These are phyloP conservation scores for Fusarium compactum DNA, from an alignment of 2,329 filamentous ascomycete species.

Conservation along the genomic window DNA sequence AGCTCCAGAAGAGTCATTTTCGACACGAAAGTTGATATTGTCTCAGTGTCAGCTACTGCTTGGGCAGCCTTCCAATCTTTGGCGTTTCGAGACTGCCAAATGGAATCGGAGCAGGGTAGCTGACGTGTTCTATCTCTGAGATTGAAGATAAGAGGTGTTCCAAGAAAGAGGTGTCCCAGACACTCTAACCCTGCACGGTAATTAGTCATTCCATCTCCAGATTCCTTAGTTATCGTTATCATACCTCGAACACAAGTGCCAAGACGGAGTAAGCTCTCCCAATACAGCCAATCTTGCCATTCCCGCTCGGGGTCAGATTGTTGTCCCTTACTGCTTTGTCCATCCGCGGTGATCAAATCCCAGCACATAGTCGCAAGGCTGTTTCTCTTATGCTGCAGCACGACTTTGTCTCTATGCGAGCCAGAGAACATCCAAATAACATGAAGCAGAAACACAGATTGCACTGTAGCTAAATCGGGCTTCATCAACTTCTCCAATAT, in stretches of 20 bases:
- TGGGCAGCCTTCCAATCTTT: neutral
- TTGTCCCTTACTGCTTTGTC: accelerated
- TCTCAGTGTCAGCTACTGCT: no score
- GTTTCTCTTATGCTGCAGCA: neutral
- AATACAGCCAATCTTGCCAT: accelerated
- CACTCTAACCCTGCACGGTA: neutral
- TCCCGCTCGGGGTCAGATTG: accelerated
- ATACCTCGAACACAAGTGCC: neutral
- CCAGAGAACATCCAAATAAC: neutral
- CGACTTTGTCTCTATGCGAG: neutral
- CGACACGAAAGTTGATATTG: accelerated
- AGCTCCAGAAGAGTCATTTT: neutral
- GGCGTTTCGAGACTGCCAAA: neutral
- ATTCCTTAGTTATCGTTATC: no score
- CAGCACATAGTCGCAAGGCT: neutral
- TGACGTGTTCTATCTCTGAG: neutral
- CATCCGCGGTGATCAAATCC: neutral
- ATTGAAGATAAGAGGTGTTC: accelerated
- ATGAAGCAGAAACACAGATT: neutral
- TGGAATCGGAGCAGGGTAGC: neutral
- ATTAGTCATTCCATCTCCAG: no score
- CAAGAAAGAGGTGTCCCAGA: neutral
- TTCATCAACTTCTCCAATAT: neutral
- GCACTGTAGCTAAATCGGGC: neutral
- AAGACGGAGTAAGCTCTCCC: neutral